Percentiles rank a stretch among this genome's conserved stretches.
Evolutionary conservation across 164 flowering plant genomes (phyloP).

Genomic region (Umbellularia californica): DNA sequence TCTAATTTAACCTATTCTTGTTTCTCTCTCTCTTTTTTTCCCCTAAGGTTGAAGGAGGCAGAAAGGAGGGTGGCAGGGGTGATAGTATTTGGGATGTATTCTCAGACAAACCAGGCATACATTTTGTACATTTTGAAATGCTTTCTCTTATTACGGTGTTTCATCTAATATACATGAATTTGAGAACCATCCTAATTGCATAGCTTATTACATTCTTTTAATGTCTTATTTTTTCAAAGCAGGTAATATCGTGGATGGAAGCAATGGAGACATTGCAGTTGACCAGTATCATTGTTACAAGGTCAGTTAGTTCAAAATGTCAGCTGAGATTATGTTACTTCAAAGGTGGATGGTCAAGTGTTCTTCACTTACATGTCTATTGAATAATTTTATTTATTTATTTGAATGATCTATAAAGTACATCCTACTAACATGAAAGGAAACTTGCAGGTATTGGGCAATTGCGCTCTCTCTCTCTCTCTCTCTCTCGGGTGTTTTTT

Average conservation of each 20-base stretch:
- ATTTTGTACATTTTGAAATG: conserved; percentile 1
- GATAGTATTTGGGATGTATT: conserved; percentile 87
- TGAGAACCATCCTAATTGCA: not conserved
- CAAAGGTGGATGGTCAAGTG: not conserved
- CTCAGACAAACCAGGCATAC: conserved; percentile 43
- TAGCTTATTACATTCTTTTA: not conserved
- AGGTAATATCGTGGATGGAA: conserved; percentile 74
- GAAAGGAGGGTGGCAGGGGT: conserved; percentile 68
- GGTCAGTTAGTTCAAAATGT: not conserved
- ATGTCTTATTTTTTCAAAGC: conserved; percentile 8
- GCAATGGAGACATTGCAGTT: conserved; percentile 80
- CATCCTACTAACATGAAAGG: not conserved
- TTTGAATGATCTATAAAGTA: too few relatives aligned
- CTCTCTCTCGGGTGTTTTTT: not conserved
- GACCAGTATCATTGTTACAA: conserved; percentile 78
- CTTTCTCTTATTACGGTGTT: not conserved
- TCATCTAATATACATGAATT: not conserved
- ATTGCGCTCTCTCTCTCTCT: not conserved
- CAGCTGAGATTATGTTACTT: not conserved
- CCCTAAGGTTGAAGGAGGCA: conserved; percentile 80
- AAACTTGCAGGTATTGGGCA: not conserved
- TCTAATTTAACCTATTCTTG: not conserved
- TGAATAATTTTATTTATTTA: not conserved
- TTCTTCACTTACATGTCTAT: not conserved
- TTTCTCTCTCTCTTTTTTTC: not conserved